A percentile compares a stretch with the other conserved stretches of the same genome.
phyloP scores from a whole-genome alignment of 1,284 basidiomycete genomes.

The Ceratobasidium sp. region DNA sequence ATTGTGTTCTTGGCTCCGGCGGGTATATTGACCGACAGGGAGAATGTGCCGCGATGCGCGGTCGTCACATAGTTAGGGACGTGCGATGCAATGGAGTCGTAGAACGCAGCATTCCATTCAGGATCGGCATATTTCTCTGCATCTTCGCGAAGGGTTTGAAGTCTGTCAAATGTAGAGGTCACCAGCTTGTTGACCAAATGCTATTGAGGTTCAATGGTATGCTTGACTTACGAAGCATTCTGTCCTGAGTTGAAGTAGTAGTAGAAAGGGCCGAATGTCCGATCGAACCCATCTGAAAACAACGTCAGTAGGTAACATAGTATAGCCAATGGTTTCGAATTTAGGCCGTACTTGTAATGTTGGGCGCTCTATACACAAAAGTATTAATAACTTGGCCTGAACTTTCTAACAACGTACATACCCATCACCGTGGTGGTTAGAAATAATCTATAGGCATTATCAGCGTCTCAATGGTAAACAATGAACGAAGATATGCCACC shows the following conservation, averaged over 20 bases:
- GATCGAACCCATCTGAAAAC: slow-evolving; percentile 24
- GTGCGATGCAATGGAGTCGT: slow-evolving; percentile 50
- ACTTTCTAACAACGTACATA: background rate
- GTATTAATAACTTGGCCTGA: background rate
- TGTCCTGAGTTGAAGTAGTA: slow-evolving; percentile 31
- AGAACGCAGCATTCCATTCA: slow-evolving; percentile 50
- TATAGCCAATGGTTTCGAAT: background rate
- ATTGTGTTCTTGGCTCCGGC: slow-evolving; percentile 47
- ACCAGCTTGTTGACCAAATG: too few species aligned
- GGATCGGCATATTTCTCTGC: slow-evolving; percentile 46
- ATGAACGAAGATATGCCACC: background rate
- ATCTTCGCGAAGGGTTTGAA: slow-evolving; percentile 44
- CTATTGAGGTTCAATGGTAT: too few species aligned
- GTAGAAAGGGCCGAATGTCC: slow-evolving; percentile 32
- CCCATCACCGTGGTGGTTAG: slow-evolving; percentile 37
- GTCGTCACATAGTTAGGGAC: slow-evolving; percentile 49
- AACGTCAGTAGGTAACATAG: background rate
- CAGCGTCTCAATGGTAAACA: background rate
- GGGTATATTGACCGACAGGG: slow-evolving; percentile 47
- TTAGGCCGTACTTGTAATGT: slow-evolving; percentile 21
- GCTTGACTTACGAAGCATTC: slow-evolving; percentile 29
- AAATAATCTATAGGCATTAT: slow-evolving; percentile 22
- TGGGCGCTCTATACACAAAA: slow-evolving; percentile 1
- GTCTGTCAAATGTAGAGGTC: too few species aligned
- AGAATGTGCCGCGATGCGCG: slow-evolving; percentile 47